Base-by-base conservation (phyloP, 2,329 filamentous ascomycete genomes). In the Diaporthe citriasiana region DNA sequence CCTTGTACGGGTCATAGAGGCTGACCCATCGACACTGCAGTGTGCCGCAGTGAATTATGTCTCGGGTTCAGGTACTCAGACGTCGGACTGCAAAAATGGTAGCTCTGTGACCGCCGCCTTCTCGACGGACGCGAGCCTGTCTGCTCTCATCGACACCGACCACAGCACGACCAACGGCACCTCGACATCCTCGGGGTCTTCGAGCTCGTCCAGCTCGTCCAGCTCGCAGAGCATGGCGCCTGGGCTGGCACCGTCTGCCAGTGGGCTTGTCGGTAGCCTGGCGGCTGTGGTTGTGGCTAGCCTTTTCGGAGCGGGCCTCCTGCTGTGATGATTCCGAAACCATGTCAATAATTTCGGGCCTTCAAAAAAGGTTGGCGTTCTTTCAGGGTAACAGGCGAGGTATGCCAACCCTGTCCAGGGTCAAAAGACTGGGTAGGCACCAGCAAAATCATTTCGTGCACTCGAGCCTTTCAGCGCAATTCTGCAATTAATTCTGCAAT, bases 1-100 rank as follows among this genome's bases (percentile, higher is more conserved):
- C 6, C 8, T 42, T 15, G 13, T n/a, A 22, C 65, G 63, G 45
- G 56, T 72, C 38, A 73, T 6, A 40, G 25, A 19, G 30, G 33
- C 51, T 70, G 33, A 70, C 42, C n/a, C 57, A 19, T 15, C 8
- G 19, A 47, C 25, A 33, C 15, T 3, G 5, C 69, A 91, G 89
- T 91, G 89, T 78, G 82, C 88, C 55, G 84, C 85, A 45, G 87
- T 90, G 76, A 87, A 87, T 76, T 91, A 91, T 77, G 87, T 91
- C 76, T 78, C 80, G 5, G 86, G 86, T 59, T 79, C 78, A 19
- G 80, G 77, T 45, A 66, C 79, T 60, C 76, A 76, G 22, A 75
- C 76, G 4, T 80, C 80, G 1, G 60, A 59, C 5, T 88, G 86
- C 80, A 82, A 75, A 47, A 88, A 87, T 77, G 79, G 76, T 42